Evolutionary conservation across 306 rosid species (phyloP).

Genomic region (Prunus salicina): DNA sequence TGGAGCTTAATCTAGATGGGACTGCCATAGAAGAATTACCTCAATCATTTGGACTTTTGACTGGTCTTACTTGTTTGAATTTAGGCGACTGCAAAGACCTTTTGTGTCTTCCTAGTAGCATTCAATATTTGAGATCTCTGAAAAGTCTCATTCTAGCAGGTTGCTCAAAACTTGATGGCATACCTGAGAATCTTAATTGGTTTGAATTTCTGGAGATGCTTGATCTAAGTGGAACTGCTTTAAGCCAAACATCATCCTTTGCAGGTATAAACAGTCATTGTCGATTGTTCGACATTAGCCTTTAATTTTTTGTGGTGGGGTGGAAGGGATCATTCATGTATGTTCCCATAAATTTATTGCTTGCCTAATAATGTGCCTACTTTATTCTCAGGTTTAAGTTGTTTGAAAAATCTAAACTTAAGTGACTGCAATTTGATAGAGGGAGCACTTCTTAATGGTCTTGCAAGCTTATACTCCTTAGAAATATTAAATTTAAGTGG

Average conservation of each 20-base stretch:
- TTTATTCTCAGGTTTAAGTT: neutral
- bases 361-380: neutral
- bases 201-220: slow-evolving; percentile 9
- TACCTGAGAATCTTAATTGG: slow-evolving; percentile 19
- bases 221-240: slow-evolving; percentile 11
- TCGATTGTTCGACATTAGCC: neutral
- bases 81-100: slow-evolving; percentile 15
- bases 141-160: slow-evolving; percentile 8
- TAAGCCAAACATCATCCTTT: slow-evolving; percentile 5
- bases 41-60: too few species aligned
- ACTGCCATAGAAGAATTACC: too few species aligned
- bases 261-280: neutral
- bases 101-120: slow-evolving; percentile 10
- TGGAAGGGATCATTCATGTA: neutral
- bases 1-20: too few species aligned
- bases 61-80: slow-evolving; percentile 9
- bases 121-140: slow-evolving; percentile 15
- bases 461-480: slow-evolving; percentile 12
- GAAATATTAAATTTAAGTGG: slow-evolving; percentile 1
- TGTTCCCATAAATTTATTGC: neutral
- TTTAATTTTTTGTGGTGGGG: neutral
- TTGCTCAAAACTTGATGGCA: slow-evolving; percentile 1
- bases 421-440: slow-evolving; percentile 21
- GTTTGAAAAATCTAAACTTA: slow-evolving; percentile 3
- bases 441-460: slow-evolving; percentile 16